Evolutionary conservation across 805 yeast genomes (phyloP), one percentile per base, ranked within the genome.

Genomic region (Komagataella pastoris): DNA sequence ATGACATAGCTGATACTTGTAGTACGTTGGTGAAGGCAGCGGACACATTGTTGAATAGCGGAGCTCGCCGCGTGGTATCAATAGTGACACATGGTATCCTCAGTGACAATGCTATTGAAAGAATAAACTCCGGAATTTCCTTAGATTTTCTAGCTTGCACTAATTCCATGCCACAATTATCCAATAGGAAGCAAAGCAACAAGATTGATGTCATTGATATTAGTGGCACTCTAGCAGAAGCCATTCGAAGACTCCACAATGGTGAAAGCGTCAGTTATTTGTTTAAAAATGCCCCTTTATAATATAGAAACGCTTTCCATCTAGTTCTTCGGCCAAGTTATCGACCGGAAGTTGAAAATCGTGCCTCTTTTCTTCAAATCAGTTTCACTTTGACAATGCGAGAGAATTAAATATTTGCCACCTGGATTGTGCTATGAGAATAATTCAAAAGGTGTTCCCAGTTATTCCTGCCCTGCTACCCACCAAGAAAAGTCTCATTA

Each of bases 1-100:
- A 91, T 66, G 99, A 91, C 65, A 93, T 91, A 95, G 98, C 98
- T 44, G 99, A 91, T 64, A 91, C 99, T 4, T 91, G 98, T 69
- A 98, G 99, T 46, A 91, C 99, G 2, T 72, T 91, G 57, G 93
- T 88, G 56, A 91, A 91, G 67, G 98, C 98, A 1, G 91, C 96
- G 8, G 95, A 91, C 55, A 81, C 90, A 5, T 71, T 91, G 54
- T 69, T 89, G 57, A 82, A 78, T 19, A 81, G 88, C 57, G 87
- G 89, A 30, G 98, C 99, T 3, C 74, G 78, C 54, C 77, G 80
- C 55, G 98, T 93, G 21, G 79, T 91, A 56, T 96, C 98, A 10
- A 84, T 93, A 50, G 97, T 91, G 8, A 91, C 98, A 1, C 99
- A 91, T 64, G 99, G 98, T 52, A 87, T 91, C 45, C 82, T 91